These are phyloP conservation scores for Penicillium flavigenum DNA, from an alignment of 495 filamentous ascomycete species.

Conservation along the genomic window DNA sequence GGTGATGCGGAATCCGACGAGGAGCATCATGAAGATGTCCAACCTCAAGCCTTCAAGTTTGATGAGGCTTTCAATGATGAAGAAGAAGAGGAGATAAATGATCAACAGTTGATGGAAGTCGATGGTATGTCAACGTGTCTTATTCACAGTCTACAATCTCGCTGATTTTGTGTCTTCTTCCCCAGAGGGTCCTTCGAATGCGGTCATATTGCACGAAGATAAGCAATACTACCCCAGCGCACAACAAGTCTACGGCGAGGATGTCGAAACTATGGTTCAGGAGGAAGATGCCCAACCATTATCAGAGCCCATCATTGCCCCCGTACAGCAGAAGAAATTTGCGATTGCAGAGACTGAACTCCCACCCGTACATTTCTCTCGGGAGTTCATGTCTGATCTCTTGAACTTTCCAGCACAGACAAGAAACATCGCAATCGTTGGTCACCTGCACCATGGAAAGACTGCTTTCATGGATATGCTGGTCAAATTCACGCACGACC, in stretches of 20 bases:
- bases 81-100: constrained; percentile 56
- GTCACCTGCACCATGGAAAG: constrained; percentile 96
- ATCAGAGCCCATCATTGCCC: constrained; percentile 88
- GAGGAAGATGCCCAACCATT: constrained; percentile 96
- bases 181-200: constrained; percentile 92
- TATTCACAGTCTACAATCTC: not conserved
- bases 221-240: constrained; percentile 99
- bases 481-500: constrained; percentile 89
- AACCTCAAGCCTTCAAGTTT: constrained; percentile 72
- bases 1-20: constrained; percentile 90
- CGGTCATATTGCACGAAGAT: constrained; percentile 94
- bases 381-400: constrained; percentile 91
- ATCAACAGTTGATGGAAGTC: constrained; percentile 90
- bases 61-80: constrained; percentile 69
- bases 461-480: constrained; percentile 99
- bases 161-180: constrained; percentile 15
- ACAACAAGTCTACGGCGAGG: constrained; percentile 87
- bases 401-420: constrained; percentile 95
- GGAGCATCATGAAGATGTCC: constrained; percentile 71
- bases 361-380: constrained; percentile 80
- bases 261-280: constrained; percentile 93
- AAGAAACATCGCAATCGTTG: constrained; percentile 86
- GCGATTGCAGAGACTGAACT: constrained; percentile 87
- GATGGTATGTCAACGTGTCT: constrained; percentile 58
- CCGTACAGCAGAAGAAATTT: constrained; percentile 93